phyloP scores from a whole-genome alignment of 2,329 filamentous ascomycete genomes.

The Helminthosporium solani region DNA sequence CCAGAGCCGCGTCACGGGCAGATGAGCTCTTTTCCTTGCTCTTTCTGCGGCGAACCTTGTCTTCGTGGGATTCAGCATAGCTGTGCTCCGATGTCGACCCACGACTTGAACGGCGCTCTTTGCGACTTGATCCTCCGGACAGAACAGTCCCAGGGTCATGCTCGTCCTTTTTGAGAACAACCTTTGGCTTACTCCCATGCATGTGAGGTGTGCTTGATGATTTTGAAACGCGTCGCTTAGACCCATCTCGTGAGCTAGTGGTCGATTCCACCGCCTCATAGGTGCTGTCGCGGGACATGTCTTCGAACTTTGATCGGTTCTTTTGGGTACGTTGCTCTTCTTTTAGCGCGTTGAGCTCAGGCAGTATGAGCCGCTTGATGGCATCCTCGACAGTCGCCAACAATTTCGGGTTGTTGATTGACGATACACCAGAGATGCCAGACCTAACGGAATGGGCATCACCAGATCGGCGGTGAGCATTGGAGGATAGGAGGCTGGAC shows the following conservation, averaged over 20 bases:
- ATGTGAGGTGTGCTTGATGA: conserved; percentile 63
- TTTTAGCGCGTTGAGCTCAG: conserved; percentile 88
- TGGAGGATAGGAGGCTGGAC: conserved; percentile 63
- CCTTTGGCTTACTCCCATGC: conserved; percentile 56
- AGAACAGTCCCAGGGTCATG: conserved; percentile 60
- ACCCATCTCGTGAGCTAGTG: conserved; percentile 51
- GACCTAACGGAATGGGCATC: conserved; percentile 62
- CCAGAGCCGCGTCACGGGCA: conserved; percentile 57
- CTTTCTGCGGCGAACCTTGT: conserved; percentile 54
- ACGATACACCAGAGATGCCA: conserved; percentile 57
- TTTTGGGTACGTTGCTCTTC: conserved; percentile 80
- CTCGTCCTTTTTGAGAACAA: conserved; percentile 59
- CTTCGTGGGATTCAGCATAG: conserved; percentile 44
- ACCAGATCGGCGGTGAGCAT: conserved; percentile 56
- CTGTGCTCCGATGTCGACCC: conserved; percentile 51
- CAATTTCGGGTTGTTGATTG: conserved; percentile 88
- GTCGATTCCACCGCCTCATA: conserved; percentile 59
- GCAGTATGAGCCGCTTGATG: conserved; percentile 83
- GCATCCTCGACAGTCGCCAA: conserved; percentile 92
- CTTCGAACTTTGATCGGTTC: conserved; percentile 68
- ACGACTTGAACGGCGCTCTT: conserved; percentile 56
- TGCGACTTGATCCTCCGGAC: conserved; percentile 56
- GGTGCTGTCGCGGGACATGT: conserved; percentile 50
- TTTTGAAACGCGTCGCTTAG: conserved; percentile 58
- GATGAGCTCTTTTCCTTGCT: conserved; percentile 49